These are phyloP conservation scores for Ordospora colligata DNA, from an alignment of 371 early-diverging fungal genomes.

Conservation along the genomic window DNA sequence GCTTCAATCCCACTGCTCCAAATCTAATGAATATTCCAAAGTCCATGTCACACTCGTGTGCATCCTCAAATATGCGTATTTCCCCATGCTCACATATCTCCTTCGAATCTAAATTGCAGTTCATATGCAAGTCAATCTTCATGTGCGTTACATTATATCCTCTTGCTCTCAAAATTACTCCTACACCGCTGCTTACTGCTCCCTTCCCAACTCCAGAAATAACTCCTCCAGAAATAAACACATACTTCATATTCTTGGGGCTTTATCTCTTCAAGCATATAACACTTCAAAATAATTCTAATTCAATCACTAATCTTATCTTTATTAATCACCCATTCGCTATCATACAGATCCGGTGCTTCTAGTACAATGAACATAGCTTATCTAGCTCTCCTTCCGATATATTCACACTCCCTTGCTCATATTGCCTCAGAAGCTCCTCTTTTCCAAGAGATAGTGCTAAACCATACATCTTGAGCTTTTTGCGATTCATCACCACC, in stretches of 20 bases:
- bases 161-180: conserved; percentile 78
- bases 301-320: not conserved
- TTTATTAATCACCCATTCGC: not conserved
- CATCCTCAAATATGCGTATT: conserved; percentile 94
- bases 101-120: conserved; percentile 93
- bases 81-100: conserved; percentile 91
- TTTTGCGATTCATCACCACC: not conserved
- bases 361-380: not conserved
- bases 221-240: conserved; percentile 91
- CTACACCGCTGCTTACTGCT: conserved; percentile 88
- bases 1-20: conserved; percentile 76
- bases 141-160: conserved; percentile 88
- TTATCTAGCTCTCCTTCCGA: not conserved
- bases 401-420: not conserved
- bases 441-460: not conserved
- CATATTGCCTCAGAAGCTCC: not conserved
- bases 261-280: conserved; percentile 5
- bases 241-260: conserved; percentile 65
- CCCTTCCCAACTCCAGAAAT: conserved; percentile 98
- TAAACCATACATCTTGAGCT: not conserved
- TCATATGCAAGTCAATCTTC: conserved; percentile 98
- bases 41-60: conserved; percentile 95
- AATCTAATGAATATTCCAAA: conserved; percentile 98
- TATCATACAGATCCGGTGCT: no score
- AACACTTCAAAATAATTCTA: not conserved